Base-by-base conservation (phyloP, 352 stramenopile genomes). In the Peronospora destructor region DNA sequence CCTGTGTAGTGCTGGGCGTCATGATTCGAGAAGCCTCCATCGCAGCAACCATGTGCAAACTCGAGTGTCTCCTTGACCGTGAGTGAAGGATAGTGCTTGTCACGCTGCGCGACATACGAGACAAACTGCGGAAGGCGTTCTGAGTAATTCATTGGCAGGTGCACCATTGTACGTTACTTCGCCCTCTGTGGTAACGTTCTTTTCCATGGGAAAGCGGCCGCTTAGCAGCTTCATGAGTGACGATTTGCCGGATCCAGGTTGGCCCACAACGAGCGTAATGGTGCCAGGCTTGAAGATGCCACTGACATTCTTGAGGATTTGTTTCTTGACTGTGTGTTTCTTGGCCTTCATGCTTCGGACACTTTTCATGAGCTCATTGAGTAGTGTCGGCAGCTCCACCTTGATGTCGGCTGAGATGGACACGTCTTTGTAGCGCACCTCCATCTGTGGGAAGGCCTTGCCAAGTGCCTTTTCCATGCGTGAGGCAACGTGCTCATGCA, bases 11-110 rank as follows among this genome's bases (percentile, higher is more conserved):
- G 36, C 35, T 59, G 49, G 0, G 14, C 45, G n/a, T 57, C 62
- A 5, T 40, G 45, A 19, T 55, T 14, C 1, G 54, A 39, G 1
- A 69, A 14, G 11, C 51, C 56, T 6, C 57, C 54, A 4, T 59
- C 58, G 14, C 71, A 71, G 17, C 53, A 77, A 0, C 32, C 14
- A 38, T 76, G 46, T 0, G 68, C 68, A 36, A 79, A 79, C 35
- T 70, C 59, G n/a, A 84, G 61, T 38, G 72, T 81, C 53, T 84
- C 72, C 45, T 81, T 76, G 5, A 82, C 70, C 0, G 67, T 82
- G 6, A 84, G 30, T 4, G 54, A 48, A 4, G 72, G 61, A 29
- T 66, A 78, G 40, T 76, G 66, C 35, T 65, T 56, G 53, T 79
- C 64, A 19, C 53, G 55, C 40, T 78, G 68, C 0, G n/a, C 56